A percentile compares a stretch with the other conserved stretches of the same genome.
phyloP scores from a whole-genome alignment of 2,329 filamentous ascomycete genomes.

The Beauveria brongniartii region DNA sequence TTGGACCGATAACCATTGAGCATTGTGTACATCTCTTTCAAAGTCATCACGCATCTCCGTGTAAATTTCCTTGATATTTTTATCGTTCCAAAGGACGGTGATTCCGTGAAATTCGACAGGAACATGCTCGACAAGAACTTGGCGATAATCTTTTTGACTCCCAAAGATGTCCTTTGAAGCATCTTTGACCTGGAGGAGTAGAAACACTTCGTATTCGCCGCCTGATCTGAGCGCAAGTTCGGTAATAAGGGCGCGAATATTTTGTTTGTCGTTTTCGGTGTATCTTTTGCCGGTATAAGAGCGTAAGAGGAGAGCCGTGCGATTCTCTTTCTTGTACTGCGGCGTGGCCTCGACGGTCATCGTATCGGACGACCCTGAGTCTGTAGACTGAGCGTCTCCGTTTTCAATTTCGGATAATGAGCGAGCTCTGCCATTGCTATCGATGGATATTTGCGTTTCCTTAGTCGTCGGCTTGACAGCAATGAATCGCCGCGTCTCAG shows the following conservation, averaged over 20 bases:
- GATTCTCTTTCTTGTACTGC: slow-evolving; percentile 32
- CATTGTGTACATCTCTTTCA: slow-evolving; percentile 45
- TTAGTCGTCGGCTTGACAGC: slow-evolving; percentile 10
- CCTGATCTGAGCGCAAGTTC: slow-evolving; percentile 70
- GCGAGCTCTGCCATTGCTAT: not conserved
- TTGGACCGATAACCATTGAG: slow-evolving; percentile 66
- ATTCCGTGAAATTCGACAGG: slow-evolving; percentile 64
- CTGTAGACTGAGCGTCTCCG: not conserved
- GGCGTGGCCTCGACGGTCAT: slow-evolving; percentile 9
- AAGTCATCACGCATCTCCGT: slow-evolving; percentile 58
- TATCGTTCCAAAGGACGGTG: slow-evolving; percentile 65
- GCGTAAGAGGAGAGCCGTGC: slow-evolving; percentile 69
- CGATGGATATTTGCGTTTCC: not conserved
- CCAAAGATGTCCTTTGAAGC: slow-evolving; percentile 48
- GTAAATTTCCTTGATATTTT: slow-evolving; percentile 70
- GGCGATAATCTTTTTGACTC: slow-evolving; percentile 49
- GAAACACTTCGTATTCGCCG: slow-evolving; percentile 72
- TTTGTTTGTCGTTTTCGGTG: slow-evolving; percentile 70
- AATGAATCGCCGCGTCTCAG: slow-evolving; percentile 22
- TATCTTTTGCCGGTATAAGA: slow-evolving; percentile 70
- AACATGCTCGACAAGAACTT: slow-evolving; percentile 53
- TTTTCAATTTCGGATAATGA: not conserved
- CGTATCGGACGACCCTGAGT: not conserved
- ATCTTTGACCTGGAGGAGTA: slow-evolving; percentile 73
- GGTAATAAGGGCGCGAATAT: slow-evolving; percentile 68